These are phyloP conservation scores for Dothiorella sarmentorum DNA, from an alignment of 2,329 filamentous ascomycete genomes.

Conservation along the genomic window DNA sequence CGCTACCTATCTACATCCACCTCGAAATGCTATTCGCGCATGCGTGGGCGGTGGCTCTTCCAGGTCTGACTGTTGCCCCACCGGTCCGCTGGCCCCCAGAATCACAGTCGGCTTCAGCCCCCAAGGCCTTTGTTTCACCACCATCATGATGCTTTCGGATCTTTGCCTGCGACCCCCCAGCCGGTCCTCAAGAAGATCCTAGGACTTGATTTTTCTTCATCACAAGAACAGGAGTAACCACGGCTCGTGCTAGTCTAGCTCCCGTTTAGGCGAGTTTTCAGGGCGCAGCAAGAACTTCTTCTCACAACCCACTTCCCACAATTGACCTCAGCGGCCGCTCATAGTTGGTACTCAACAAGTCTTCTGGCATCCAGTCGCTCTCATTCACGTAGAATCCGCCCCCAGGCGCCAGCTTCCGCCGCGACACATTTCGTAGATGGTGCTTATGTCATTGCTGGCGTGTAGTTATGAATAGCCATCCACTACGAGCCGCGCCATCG, in stretches of 20 bases:
- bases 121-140: too few species aligned
- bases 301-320: too few species aligned
- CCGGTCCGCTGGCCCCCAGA: not conserved
- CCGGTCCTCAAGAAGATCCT: not conserved
- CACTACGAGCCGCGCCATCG: constrained; percentile 31
- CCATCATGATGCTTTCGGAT: not conserved
- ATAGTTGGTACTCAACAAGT: too few species aligned
- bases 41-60: too few species aligned
- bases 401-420: constrained; percentile 30
- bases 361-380: not conserved
- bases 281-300: not conserved
- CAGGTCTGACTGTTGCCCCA: too few species aligned
- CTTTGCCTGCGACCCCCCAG: not conserved
- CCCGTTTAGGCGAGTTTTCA: not conserved
- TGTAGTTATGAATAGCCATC: constrained; percentile 26
- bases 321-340: constrained; percentile 24
- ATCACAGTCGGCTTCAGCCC: too few species aligned
- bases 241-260: not conserved
- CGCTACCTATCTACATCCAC: not conserved
- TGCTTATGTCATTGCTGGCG: constrained; percentile 19
- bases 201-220: not conserved
- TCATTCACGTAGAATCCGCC: constrained; percentile 26
- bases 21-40: too few species aligned
- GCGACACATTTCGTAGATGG: constrained; percentile 31
- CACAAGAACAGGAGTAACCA: constrained; percentile 2